phyloP scores from a whole-genome alignment of 306 rosid species.

The Corylus heterophylla region DNA sequence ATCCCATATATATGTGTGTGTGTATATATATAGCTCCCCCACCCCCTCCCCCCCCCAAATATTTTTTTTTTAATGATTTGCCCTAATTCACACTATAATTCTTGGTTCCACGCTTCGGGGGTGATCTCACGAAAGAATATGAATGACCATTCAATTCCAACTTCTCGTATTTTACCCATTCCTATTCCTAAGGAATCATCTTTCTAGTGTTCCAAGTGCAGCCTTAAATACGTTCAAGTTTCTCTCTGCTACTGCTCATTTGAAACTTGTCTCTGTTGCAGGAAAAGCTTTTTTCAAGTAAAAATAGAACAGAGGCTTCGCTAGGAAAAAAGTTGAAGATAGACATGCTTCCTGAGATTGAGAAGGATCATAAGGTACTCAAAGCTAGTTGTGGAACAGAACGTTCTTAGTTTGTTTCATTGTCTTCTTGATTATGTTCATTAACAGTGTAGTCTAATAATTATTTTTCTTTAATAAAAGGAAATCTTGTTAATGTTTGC shows the following conservation, averaged over 20 bases:
- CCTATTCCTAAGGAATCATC: too few species aligned
- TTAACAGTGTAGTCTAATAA: slow-evolving; percentile 6
- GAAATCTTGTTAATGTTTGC: background rate
- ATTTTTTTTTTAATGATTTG: too few species aligned
- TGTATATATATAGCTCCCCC: too few species aligned
- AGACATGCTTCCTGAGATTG: slow-evolving; percentile 98
- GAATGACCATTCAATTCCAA: too few species aligned
- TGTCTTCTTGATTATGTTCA: slow-evolving; percentile 17
- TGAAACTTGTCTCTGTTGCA: slow-evolving; percentile 41
- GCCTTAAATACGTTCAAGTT: background rate
- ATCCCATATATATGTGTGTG: too few species aligned
- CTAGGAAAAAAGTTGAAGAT: slow-evolving; percentile 88
- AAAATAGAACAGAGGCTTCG: slow-evolving; percentile 82
- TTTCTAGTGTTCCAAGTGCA: too few species aligned
- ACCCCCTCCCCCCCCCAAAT: too few species aligned
- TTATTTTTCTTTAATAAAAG: background rate
- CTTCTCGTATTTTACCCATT: too few species aligned
- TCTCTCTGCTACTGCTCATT: slow-evolving; percentile 23
- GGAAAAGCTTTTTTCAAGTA: slow-evolving; percentile 96
- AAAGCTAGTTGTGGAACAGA: slow-evolving; percentile 10
- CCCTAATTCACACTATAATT: too few species aligned
- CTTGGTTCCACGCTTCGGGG: too few species aligned
- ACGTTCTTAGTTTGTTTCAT: background rate
- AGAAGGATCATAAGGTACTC: slow-evolving; percentile 93
- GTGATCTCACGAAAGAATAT: too few species aligned